phyloP scores from a whole-genome alignment of 176 grass and related monocot species.

The sorghum (Sorghum bicolor) region DNA sequence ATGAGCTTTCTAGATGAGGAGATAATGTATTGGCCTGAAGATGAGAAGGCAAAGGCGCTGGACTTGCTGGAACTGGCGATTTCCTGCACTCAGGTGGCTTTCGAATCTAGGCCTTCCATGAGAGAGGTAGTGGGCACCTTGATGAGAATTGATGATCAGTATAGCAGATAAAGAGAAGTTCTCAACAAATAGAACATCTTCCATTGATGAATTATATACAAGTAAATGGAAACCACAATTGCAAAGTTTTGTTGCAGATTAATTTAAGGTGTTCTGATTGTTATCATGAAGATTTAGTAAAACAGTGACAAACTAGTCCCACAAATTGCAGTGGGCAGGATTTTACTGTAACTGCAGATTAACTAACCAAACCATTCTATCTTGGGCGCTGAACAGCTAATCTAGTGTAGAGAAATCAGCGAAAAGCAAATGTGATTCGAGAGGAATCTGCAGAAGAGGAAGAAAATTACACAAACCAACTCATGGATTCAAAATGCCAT shows the following conservation, averaged over 20 bases:
- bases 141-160: conserved; percentile 28
- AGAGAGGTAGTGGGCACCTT: conserved; percentile 51
- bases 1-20: conserved; percentile 50
- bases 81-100: conserved; percentile 39
- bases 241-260: background rate
- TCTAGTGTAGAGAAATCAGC: background rate
- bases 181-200: background rate
- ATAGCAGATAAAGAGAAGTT: background rate
- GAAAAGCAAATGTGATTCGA: background rate
- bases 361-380: background rate
- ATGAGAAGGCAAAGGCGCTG: conserved; percentile 43
- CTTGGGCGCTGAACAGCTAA: background rate
- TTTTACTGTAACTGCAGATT: background rate
- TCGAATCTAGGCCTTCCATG: conserved; percentile 59
- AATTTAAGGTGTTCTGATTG: background rate
- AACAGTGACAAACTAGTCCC: background rate
- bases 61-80: conserved; percentile 48
- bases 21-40: conserved; percentile 49
- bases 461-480: background rate
- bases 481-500: background rate
- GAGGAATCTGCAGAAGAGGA: background rate
- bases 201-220: background rate
- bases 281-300: background rate
- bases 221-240: background rate
- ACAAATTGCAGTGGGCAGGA: background rate